A percentile compares a stretch with the other conserved stretches of the same genome.
These are phyloP conservation scores for Wickerhamomyces bovis DNA, from an alignment of 805 yeast genomes.

Conservation along the genomic window DNA sequence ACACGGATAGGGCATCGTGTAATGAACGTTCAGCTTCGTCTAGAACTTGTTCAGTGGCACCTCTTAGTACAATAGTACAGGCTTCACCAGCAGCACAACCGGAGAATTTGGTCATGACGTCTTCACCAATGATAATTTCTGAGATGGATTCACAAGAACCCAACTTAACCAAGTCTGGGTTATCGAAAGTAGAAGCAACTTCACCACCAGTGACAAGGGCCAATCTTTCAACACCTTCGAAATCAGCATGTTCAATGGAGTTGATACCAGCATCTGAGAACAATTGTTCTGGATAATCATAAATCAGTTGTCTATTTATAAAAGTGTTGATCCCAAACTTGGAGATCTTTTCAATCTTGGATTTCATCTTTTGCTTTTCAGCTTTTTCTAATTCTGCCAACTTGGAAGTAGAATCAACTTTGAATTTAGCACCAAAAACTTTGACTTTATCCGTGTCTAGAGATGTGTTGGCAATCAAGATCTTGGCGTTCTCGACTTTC, in stretches of 20 bases:
- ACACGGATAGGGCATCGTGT: slow-evolving; percentile 93
- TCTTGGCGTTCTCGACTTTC: slow-evolving; percentile 71
- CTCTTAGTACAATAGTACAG: slow-evolving; percentile 91
- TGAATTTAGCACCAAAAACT: slow-evolving; percentile 95
- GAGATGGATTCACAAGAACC: slow-evolving; percentile 89
- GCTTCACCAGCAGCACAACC: slow-evolving; percentile 96
- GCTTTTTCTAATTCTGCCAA: slow-evolving; percentile 91
- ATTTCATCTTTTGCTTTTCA: slow-evolving; percentile 88
- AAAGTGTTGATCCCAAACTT: slow-evolving; percentile 84
- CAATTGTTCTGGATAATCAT: slow-evolving; percentile 96
- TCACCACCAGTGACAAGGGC: slow-evolving; percentile 98
- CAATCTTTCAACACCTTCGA: slow-evolving; percentile 94
- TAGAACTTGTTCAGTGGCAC: slow-evolving; percentile 94
- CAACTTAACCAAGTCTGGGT: slow-evolving; percentile 77
- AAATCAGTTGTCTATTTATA: slow-evolving; percentile 92
- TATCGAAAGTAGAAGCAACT: slow-evolving; percentile 93
- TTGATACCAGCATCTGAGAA: slow-evolving; percentile 83
- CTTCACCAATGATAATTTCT: slow-evolving; percentile 91
- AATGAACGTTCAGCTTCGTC: slow-evolving; percentile 96
- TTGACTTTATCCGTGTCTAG: slow-evolving; percentile 97
- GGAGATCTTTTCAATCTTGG: slow-evolving; percentile 82
- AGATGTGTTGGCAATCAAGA: slow-evolving; percentile 91
- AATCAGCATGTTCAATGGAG: slow-evolving; percentile 96
- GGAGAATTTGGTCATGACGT: slow-evolving; percentile 82
- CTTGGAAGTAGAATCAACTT: slow-evolving; percentile 91